Evolutionary conservation across 2,329 filamentous ascomycete genomes (phyloP).

Genomic region (Xylogone sp.): DNA sequence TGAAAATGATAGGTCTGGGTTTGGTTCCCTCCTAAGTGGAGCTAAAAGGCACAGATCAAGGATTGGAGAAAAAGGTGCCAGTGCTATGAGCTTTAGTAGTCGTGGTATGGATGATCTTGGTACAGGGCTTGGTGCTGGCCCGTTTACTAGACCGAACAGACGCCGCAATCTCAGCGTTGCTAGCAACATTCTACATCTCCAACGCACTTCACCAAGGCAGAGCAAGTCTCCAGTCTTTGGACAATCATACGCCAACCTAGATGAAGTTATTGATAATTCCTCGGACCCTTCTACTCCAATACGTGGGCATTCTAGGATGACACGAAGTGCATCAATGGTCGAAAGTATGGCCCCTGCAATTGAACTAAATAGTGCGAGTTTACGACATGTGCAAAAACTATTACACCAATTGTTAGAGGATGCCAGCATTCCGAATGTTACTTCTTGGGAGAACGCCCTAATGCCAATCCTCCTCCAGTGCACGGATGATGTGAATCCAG

Average conservation of each 20-base stretch:
- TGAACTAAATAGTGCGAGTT: slow-evolving; percentile 81
- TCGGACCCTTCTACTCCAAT: slow-evolving; percentile 13
- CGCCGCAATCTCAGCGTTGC: slow-evolving; percentile 81
- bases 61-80: slow-evolving; percentile 69
- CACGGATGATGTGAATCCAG: slow-evolving; percentile 90
- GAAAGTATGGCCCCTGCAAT: slow-evolving; percentile 70
- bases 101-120: slow-evolving; percentile 62
- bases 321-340: slow-evolving; percentile 80
- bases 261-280: slow-evolving; percentile 23
- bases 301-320: slow-evolving; percentile 43
- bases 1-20: slow-evolving; percentile 68
- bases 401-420: slow-evolving; percentile 81
- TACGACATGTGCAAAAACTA: slow-evolving; percentile 83
- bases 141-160: slow-evolving; percentile 59
- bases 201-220: slow-evolving; percentile 67
- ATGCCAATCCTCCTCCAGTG: slow-evolving; percentile 87
- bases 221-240: slow-evolving; percentile 36
- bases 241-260: slow-evolving; percentile 32
- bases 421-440: slow-evolving; percentile 64
- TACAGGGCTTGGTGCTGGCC: slow-evolving; percentile 52
- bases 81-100: slow-evolving; percentile 64
- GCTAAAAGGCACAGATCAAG: slow-evolving; percentile 72
- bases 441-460: slow-evolving; percentile 85
- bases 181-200: slow-evolving; percentile 64
- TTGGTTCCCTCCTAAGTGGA: slow-evolving; percentile 68